Conservation (phyloP, 495 filamentous ascomycete genomes). For the Talaromyces adpressus region DNA sequence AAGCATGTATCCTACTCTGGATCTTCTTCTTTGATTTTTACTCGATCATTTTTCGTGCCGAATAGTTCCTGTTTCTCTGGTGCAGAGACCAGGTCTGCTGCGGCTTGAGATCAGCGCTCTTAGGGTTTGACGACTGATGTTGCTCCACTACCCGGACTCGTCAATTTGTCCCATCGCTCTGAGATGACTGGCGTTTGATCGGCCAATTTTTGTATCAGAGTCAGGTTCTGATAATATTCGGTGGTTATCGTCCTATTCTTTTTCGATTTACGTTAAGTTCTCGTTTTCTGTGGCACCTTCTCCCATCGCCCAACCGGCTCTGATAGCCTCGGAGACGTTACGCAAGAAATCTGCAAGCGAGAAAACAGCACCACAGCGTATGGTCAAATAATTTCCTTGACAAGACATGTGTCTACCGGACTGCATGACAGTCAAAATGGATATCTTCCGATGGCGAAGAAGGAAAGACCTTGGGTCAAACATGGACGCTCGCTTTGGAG, state of each 20-base stretch:
- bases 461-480: conserved; percentile 36
- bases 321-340: neutral
- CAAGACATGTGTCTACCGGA: conserved; percentile 4
- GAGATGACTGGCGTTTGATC: neutral
- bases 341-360: neutral
- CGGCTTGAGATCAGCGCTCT: neutral
- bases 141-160: neutral
- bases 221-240: neutral
- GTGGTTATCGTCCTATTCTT: neutral
- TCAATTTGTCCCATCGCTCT: neutral
- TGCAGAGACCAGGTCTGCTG: neutral
- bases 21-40: neutral
- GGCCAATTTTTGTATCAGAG: neutral
- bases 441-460: conserved; percentile 22
- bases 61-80: neutral
- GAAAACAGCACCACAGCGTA: neutral
- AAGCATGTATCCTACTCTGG: neutral
- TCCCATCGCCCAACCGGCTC: neutral
- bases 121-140: neutral
- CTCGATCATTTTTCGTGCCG: neutral
- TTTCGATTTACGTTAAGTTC: neutral
- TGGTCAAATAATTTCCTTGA: neutral
- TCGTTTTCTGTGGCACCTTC: neutral
- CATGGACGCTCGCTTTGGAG: conserved; percentile 36
- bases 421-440: neutral